Evolutionary conservation across 2,329 filamentous ascomycete species (phyloP), one percentile per base, ranked within the genome.

Genomic region (Fusarium acutatum): DNA sequence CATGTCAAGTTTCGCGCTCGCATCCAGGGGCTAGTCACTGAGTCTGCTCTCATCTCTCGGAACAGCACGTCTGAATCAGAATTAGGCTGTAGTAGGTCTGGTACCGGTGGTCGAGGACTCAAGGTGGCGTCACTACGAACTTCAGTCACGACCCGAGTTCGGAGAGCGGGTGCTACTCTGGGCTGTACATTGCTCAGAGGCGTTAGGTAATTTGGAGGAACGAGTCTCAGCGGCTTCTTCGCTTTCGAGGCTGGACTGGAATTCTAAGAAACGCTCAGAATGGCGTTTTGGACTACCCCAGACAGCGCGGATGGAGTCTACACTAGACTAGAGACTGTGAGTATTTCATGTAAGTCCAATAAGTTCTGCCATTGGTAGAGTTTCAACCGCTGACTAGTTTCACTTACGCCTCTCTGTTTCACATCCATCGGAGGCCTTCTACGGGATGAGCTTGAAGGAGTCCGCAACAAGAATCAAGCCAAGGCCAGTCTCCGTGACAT

Each of bases 201-300:
- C 24, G 1, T 8, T 8, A 7, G 1, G 1, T 9, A 14, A 22
- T 6, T 7, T 17, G 3, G 32, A 17, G 17, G 15, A 12, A 7
- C 11, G 4, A 26, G 28, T 12, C 32, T 26, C 12, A 15, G 17
- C 6, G 20, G 7, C 4, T 41, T 15, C n/a, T 22, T 26, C 26
- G 1, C 17, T 34, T 37, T 11, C 24, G 22, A 13, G n/a, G 1
- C 15, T 15, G 7, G n/a, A 2, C 4, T 8, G 8, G 5, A 22
- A 35, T 11, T 13, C 15, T 14, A 32, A 17, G 14, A 22, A 53
- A 18, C 20, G 24, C 10, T 37, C 14, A 4, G 26, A 13, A 28
- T 13, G 26, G 8, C 4, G 12, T 7, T 3, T 24, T 22, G 24
- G 24, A n/a, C 59, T 65, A 9, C 26, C 40, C 7, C 26, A 17